Evolutionary conservation across 2,329 filamentous ascomycete species (phyloP), one percentile per base, ranked within the genome.

Genomic region (Zymoseptoria ardabiliae): DNA sequence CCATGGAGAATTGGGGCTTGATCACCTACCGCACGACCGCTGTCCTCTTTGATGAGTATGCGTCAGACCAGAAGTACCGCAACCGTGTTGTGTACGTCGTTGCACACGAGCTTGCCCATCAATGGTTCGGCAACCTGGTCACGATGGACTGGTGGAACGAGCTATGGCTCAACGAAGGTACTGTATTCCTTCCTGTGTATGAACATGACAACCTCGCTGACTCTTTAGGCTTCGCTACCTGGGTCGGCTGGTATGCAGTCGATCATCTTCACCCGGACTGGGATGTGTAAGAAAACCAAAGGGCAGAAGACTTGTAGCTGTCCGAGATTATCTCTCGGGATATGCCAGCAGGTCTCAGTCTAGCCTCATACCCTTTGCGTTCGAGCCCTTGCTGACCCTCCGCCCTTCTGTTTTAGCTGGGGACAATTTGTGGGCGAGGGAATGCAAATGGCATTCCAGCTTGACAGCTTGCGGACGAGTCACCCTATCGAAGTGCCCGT

Each of bases 401-500:
- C 23, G 23, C 23, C 23, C 23, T 25, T 25, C 23, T 25, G 23
- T 25, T 25, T 25, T 25, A 25, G 5, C 20, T 99, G 94, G 94
- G 88, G 90, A 60, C 92, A 97, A 77, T 99, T 97, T 77, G 90
- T 97, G 69, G 91, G 91, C 77, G 94, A 97, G 79, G 89, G 89
- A 69, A 90, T 96, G 79, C 91, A 96, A 82, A 86, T 85, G 79
- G 93, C 93, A 59, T 95, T 97, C 75, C 83, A 86, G 65, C 85
- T 99, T 28, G 94, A 99, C 71, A 87, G 90, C 52, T 85, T 99
- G 66, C 88, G 94, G 53, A 90, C 91, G 50, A 96, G 91, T 54
- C 94, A 99, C 74, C 90, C 94, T 8, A 97, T 99, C 66, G 93
- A 99, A 74, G 94, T 99, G 6, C 90, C 91, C 0, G 94, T 99